Percentiles rank a stretch among this genome's conserved stretches.
Conservation (phyloP, 768 basidiomycete genomes). For the Calocybe gangraenosa region DNA sequence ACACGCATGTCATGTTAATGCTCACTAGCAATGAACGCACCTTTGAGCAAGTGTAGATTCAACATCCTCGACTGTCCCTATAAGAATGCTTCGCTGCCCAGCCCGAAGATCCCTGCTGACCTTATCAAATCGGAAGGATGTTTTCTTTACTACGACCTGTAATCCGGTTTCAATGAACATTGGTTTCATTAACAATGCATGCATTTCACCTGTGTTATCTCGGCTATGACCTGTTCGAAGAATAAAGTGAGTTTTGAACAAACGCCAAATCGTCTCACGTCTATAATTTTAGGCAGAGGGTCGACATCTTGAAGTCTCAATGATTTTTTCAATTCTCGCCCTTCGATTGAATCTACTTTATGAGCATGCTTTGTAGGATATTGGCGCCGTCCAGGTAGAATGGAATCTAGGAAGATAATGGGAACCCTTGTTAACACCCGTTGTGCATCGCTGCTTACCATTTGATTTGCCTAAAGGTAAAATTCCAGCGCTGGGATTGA, state of each 20-base stretch:
- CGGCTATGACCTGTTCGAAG: constrained; percentile 37
- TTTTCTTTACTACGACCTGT: constrained; percentile 46
- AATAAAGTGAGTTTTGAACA: not conserved
- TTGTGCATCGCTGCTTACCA: not conserved
- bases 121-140: constrained; percentile 42
- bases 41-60: constrained; percentile 39
- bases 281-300: constrained; percentile 29
- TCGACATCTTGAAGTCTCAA: constrained; percentile 1
- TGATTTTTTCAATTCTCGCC: not conserved
- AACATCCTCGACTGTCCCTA: constrained; percentile 39
- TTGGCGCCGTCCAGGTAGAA: not conserved
- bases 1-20: not conserved
- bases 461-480: not conserved
- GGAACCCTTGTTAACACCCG: not conserved
- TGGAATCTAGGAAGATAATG: not conserved
- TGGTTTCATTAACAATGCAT: not conserved
- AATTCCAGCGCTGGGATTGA: not conserved
- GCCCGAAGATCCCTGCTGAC: constrained; percentile 41
- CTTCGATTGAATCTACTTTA: not conserved
- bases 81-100: constrained; percentile 43
- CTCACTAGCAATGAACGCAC: constrained; percentile 22
- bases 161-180: not conserved
- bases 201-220: constrained; percentile 41
- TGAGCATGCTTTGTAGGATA: not conserved
- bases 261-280: constrained; percentile 28